Base-by-base conservation (phyloP, 371 early-diverging fungal genomes). In the Thermomucor indicae-seudaticae region DNA sequence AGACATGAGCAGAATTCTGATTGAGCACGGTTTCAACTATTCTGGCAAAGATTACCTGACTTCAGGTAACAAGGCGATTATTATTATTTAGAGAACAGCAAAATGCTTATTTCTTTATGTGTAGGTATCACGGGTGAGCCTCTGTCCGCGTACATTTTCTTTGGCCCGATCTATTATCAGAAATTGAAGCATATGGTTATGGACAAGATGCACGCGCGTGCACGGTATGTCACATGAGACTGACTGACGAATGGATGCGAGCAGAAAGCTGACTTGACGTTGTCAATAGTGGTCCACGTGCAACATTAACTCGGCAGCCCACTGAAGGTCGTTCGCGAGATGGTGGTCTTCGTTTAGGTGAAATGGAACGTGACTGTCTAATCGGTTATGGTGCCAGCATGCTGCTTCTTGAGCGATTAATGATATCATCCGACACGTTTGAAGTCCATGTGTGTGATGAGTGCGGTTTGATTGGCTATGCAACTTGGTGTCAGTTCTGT, bases 111-210 rank as follows among this genome's bases (percentile, higher is more conserved):
- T 77, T 66, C 6, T 65, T 17, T 7, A 31, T 38, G 28, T 42
- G 30, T 30, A 65, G 71, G 83, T 61, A 90, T 90, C 47, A 93
- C 95, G 6, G 96, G 99, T 38, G 95, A 97, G 61, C 89, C 92
- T 3, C 61, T 98, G 22, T 81, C 85, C 44, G 98, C 96, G 0
- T 97, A 95, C 59, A 96, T 99, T 28, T 99, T 97, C 81, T 96
- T 95, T 79, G 99, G 99, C 14, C 99, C 99, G 10, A 89, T 95
- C 16, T 97, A 95, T 58, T 99, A 99, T 69, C 99, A 99, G 71
- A 93, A 97, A 66, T 82, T 99, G 48, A 99, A 99, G 81, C 99
- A 99, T 70, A 99, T 99, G 99, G 99, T 99, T 4, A 90, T 96
- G 80, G 99, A 99, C 75, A 99, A 99, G 78, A 98, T 99, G 93